A percentile compares a stretch with the other conserved stretches of the same genome.
These are phyloP conservation scores for Penicillium taxi DNA, from an alignment of 495 filamentous ascomycete genomes.

Conservation along the genomic window DNA sequence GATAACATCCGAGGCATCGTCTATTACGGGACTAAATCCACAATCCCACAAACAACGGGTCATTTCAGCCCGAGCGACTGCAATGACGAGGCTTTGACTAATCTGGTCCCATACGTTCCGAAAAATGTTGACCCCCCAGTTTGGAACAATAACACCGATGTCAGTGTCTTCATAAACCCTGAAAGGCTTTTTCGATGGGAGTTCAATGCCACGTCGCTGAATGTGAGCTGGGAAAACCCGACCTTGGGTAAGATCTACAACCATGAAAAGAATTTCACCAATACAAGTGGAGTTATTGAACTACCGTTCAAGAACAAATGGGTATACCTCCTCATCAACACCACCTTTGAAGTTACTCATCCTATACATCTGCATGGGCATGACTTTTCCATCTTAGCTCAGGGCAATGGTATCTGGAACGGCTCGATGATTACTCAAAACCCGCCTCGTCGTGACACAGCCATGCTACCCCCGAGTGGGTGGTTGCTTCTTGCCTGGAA, in stretches of 20 bases:
- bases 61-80: background rate
- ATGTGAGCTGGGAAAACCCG: slow-evolving; percentile 17
- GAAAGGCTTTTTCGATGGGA: slow-evolving; percentile 19
- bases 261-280: slow-evolving; percentile 7
- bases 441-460: slow-evolving; percentile 9
- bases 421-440: background rate
- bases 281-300: slow-evolving; percentile 11
- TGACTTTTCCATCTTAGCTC: slow-evolving; percentile 19
- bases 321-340: slow-evolving; percentile 43
- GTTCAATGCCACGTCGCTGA: slow-evolving; percentile 16
- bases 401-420: slow-evolving; percentile 4
- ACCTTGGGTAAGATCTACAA: slow-evolving; percentile 16
- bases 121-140: slow-evolving; percentile 6
- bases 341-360: slow-evolving; percentile 9
- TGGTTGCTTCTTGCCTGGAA: slow-evolving; percentile 5
- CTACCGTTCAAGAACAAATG: slow-evolving; percentile 50
- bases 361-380: slow-evolving; percentile 21
- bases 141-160: slow-evolving; percentile 8
- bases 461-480: slow-evolving; percentile 3
- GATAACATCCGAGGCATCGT: slow-evolving; percentile 52
- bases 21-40: slow-evolving; percentile 41
- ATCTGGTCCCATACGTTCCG: slow-evolving; percentile 9
- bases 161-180: slow-evolving; percentile 7
- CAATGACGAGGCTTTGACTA: slow-evolving; percentile 3
- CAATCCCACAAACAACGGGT: slow-evolving; percentile 1